phyloP scores from a whole-genome alignment of 2,329 filamentous ascomycete genomes.

The Helotiales sp. region DNA sequence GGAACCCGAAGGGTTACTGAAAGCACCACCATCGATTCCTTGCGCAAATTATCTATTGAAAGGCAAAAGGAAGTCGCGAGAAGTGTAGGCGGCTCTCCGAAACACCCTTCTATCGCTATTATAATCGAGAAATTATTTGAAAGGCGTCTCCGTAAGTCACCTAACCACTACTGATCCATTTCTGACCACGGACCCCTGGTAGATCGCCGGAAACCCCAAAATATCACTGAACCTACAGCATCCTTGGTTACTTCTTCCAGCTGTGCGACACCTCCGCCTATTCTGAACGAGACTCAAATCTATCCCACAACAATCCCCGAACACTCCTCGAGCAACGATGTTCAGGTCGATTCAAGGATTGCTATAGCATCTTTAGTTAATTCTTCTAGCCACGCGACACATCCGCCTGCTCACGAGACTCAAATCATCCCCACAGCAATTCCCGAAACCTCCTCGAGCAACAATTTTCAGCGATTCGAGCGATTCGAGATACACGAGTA shows the following conservation, averaged over 20 bases:
- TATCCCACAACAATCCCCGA: neutral
- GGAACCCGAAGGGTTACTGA: slow-evolving; percentile 10
- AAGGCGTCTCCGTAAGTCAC: neutral
- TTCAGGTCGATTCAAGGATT: slow-evolving; percentile 46
- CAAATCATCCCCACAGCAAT: neutral
- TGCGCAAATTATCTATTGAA: slow-evolving; percentile 4
- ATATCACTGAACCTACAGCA: slow-evolving; percentile 3
- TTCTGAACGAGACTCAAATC: slow-evolving; percentile 1
- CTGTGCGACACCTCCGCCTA: neutral
- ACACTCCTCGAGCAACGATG: slow-evolving; percentile 36
- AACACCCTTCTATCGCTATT: neutral
- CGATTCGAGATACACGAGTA: slow-evolving; percentile 46
- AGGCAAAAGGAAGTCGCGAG: neutral
- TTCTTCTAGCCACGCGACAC: neutral
- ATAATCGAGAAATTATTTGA: neutral
- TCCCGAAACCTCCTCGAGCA: slow-evolving; percentile 7
- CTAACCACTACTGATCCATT: neutral
- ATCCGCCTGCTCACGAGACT: neutral
- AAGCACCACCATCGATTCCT: slow-evolving; percentile 16
- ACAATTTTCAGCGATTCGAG: slow-evolving; percentile 48
- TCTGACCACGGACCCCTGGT: neutral
- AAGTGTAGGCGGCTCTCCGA: neutral
- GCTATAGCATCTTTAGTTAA: slow-evolving; percentile 13
- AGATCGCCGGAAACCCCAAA: neutral
- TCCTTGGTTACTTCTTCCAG: neutral